Conservation (phyloP, 306 rosid genomes). For the Astragalus glycyphyllos region DNA sequence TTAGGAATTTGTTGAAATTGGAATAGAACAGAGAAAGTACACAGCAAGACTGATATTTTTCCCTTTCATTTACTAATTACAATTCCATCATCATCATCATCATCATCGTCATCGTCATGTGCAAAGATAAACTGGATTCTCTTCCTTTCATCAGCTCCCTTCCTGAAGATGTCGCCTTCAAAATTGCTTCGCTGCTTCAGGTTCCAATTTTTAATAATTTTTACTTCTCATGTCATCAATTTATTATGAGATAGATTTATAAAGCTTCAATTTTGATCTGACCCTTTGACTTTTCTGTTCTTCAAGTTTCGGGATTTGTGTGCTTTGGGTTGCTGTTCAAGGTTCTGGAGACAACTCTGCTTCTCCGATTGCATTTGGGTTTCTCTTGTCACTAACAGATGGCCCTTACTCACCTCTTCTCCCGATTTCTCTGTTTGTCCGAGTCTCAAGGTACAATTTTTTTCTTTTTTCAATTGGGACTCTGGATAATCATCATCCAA, state of each 20-base stretch:
- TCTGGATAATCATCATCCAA: constrained; percentile 31
- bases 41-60: background rate
- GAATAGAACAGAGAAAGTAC: too few species aligned
- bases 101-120: background rate
- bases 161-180: constrained; percentile 67
- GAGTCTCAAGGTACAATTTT: constrained; percentile 52
- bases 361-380: constrained; percentile 69
- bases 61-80: constrained; percentile 16
- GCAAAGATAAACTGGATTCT: constrained; percentile 5
- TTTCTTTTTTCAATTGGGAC: constrained; percentile 26
- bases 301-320: constrained; percentile 75
- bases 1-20: too few species aligned
- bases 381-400: constrained; percentile 59
- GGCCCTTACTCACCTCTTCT: constrained; percentile 62
- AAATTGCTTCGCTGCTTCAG: constrained; percentile 73
- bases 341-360: constrained; percentile 66
- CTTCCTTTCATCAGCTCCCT: constrained; percentile 44
- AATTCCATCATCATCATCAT: too few species aligned
- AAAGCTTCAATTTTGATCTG: background rate
- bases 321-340: constrained; percentile 73
- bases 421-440: constrained; percentile 41
- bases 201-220: constrained; percentile 28
- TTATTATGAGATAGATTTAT: background rate
- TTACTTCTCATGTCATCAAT: constrained; percentile 3
- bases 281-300: background rate